Evolutionary conservation across 2,329 filamentous ascomycete genomes (phyloP), one percentile per base, ranked within the genome.

Genomic region (Sclerotinia spermophila): DNA sequence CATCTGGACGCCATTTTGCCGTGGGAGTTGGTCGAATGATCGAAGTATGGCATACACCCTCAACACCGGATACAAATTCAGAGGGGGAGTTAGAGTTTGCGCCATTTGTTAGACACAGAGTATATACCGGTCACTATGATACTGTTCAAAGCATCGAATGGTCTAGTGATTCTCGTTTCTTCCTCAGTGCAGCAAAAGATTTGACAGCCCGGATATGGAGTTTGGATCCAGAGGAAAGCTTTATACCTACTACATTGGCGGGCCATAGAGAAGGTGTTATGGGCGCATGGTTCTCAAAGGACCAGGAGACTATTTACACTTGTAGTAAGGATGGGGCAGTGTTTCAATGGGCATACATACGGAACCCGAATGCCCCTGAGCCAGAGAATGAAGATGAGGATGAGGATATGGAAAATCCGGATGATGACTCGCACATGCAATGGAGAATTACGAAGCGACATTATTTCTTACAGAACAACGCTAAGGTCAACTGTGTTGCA

Each of bases 261-360:
- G 96, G 96, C 1, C 96, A 99, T 81, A 90, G 94, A 79, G 94
- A 97, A 81, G 90, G 88, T 24, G 92, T 99, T 4, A 86, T 96
- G 69, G 93, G 91, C n/a, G 94, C 94, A n/a, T 99, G 94, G 89
- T 99, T 99, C 79, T 96, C 94, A 0, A 90, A 91, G 73, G 90
- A 97, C 76, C 96, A 99, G 79, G 96, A 99, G 82, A 93, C 89
- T 64, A 97, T 99, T 68, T 99, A 96, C 80, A 98, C 96, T 0
- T 89, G 97, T 74, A 97, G 95, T 82, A 96, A 96, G 80, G 96
- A 99, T 80, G 96, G 96, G n/a, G 94, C 96, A 3, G 86, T 98
- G 0, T 98, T 98, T 78, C 88, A 92, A 74, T 99, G 96, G 96
- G 90, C 92, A 78, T 99, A 96, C 81, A 86, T 89, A 70, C 79